Evolutionary conservation across 2,329 filamentous ascomycete species (phyloP), one percentile per base, ranked within the genome.

Genomic region (Phyllosticta citrichinensis): DNA sequence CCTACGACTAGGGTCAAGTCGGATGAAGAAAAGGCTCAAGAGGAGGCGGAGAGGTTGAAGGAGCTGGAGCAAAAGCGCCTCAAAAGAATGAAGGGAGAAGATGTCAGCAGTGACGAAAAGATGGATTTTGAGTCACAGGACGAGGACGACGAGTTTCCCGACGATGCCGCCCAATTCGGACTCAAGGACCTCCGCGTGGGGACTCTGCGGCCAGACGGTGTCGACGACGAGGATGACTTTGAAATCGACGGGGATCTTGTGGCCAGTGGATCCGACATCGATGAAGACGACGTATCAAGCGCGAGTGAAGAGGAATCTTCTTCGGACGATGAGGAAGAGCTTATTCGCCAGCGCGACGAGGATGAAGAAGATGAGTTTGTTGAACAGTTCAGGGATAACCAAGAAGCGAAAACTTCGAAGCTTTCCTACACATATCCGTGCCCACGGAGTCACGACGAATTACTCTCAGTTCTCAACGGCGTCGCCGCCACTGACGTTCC

Each of bases 181-280:
- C 74, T 87, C n/a, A 84, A 83, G 25, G 69, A 68, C 33, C 19
- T 24, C 20, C 51, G 57, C 33, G 14, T 19, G 3, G 19, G 30
- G n/a, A 56, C 53, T 52, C 25, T 62, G 51, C 64, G 71, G 69
- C 66, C 71, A 65, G 63, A 69, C 60, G 66, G 74, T 66, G 62
- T 96, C 35, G 91, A 96, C 65, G 93, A 97, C 66, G 93, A 97
- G 70, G 93, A 97, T 67, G 91, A 97, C 67, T 97, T 97, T 68
- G 72, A 93, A 25, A 86, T 97, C 64, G 93, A 97, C 62, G 89
- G 94, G 64, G 88, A 96, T 69, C 80, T 97, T 17, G 82, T 97
- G 35, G 91, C 91, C 12, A 92, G 87, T 66, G 89, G 86, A 47
- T 93, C 89, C 2, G 77, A 80, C 55, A 68, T 70, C n/a, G 74